Percentiles rank a stretch among this genome's conserved stretches.
These are phyloP conservation scores for Posidonia australis DNA, from an alignment of 106 monocot species.

Conservation along the genomic window DNA sequence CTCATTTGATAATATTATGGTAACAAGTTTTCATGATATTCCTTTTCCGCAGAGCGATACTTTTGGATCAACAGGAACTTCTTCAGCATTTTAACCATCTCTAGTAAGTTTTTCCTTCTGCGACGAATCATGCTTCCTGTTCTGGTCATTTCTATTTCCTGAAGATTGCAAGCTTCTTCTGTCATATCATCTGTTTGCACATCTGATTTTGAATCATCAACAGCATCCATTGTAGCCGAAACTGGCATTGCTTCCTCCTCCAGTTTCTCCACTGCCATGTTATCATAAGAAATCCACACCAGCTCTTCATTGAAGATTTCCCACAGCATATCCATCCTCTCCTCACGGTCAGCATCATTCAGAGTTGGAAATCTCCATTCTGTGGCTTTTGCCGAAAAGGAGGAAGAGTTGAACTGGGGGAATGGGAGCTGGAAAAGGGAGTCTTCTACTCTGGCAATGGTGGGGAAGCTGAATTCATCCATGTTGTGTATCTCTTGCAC, in stretches of 20 bases:
- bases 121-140: constrained; percentile 16
- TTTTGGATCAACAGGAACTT: constrained; percentile 37
- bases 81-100: constrained; percentile 48
- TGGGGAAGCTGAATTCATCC: constrained; percentile 21
- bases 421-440: constrained; percentile 7
- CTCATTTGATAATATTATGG: no score
- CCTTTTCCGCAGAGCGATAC: neutral
- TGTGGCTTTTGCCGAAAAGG: neutral
- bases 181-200: neutral
- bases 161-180: neutral
- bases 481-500: neutral
- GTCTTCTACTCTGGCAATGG: neutral
- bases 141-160: neutral
- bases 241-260: neutral
- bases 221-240: neutral
- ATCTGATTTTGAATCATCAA: neutral
- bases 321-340: constrained; percentile 24
- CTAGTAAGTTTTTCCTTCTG: constrained; percentile 17
- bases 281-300: constrained; percentile 7
- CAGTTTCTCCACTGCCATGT: neutral
- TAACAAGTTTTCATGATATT: neutral
- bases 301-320: constrained; percentile 19
- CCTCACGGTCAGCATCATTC: neutral
- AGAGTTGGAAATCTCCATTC: neutral
- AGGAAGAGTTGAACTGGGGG: constrained; percentile 8